A percentile compares a stretch with the other conserved stretches of the same genome.
Conservation (phyloP, 2,329 filamentous ascomycete genomes). For the Calonectria pauciramosa region DNA sequence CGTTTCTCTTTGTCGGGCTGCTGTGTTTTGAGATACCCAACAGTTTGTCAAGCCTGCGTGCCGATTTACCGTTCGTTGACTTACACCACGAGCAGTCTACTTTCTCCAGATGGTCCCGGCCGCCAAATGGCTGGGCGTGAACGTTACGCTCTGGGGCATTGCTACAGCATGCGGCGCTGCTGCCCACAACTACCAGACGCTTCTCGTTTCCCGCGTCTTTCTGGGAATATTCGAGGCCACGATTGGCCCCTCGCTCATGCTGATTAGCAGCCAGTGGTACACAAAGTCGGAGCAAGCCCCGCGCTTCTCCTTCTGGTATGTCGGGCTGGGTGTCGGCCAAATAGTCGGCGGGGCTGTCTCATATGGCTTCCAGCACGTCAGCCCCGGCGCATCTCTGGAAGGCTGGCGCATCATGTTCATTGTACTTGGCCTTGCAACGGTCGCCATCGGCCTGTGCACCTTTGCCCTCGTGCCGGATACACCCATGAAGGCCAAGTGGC, state of each 20-base stretch:
- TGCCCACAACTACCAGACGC: slow-evolving; percentile 64
- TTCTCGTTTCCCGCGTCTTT: slow-evolving; percentile 69
- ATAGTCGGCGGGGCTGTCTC: slow-evolving; percentile 76
- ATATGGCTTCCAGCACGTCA: slow-evolving; percentile 69
- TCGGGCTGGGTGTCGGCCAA: slow-evolving; percentile 71
- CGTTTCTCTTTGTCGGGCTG: slow-evolving; percentile 74
- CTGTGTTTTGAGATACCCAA: slow-evolving; percentile 72
- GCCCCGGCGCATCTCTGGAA: slow-evolving; percentile 65
- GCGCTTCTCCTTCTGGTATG: slow-evolving; percentile 73
- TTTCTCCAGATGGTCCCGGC: slow-evolving; percentile 73
- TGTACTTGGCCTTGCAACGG: slow-evolving; percentile 69
- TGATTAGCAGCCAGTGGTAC: slow-evolving; percentile 73
- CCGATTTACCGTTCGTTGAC: background rate
- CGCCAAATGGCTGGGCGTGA: slow-evolving; percentile 71
- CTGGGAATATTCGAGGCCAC: slow-evolving; percentile 73
- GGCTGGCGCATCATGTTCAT: slow-evolving; percentile 81
- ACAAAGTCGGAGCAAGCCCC: slow-evolving; percentile 73
- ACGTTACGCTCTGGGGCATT: slow-evolving; percentile 71
- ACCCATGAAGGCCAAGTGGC: slow-evolving; percentile 61
- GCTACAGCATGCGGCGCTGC: slow-evolving; percentile 68
- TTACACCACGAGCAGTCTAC: slow-evolving; percentile 55
- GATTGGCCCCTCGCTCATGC: slow-evolving; percentile 71
- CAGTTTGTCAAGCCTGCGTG: slow-evolving; percentile 53
- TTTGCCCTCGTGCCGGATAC: slow-evolving; percentile 55
- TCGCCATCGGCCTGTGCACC: slow-evolving; percentile 49